Conservation (phyloP, 2,329 filamentous ascomycete genomes). For the Beauveria rudraprayagi region DNA sequence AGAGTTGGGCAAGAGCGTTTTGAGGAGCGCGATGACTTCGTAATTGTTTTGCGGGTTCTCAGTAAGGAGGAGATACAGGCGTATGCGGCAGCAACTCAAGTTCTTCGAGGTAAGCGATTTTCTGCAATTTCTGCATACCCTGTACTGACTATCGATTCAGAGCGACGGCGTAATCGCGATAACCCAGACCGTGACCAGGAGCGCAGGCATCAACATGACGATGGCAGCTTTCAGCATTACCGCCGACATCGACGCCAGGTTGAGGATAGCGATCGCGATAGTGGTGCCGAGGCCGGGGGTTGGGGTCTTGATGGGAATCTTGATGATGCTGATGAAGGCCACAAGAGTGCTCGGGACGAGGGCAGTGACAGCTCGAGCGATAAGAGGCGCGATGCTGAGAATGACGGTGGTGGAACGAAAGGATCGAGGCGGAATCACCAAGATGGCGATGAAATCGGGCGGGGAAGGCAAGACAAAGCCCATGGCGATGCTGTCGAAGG, state of each 20-base stretch:
- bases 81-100: conserved; percentile 72
- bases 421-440: background rate
- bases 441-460: background rate
- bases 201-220: conserved; percentile 19
- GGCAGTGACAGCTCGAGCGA: background rate
- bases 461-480: background rate
- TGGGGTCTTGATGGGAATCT: background rate
- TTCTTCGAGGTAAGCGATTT: conserved; percentile 61
- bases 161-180: background rate
- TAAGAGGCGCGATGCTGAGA: background rate
- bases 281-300: conserved; percentile 17
- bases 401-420: background rate
- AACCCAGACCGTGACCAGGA: background rate
- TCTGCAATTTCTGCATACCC: conserved; percentile 7
- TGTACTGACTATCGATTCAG: background rate
- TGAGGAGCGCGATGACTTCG: conserved; percentile 85
- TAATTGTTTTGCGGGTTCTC: conserved; percentile 84
- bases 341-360: background rate
- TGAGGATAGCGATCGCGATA: conserved; percentile 21
- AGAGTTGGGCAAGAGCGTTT: conserved; percentile 83
- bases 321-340: background rate
- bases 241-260: conserved; percentile 22
- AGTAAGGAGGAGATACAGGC: conserved; percentile 84
- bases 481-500: background rate
- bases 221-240: conserved; percentile 17